A percentile compares a stretch with the other conserved stretches of the same genome.
Conservation (phyloP, 75 land plant genomes). For the Pinus taeda region DNA sequence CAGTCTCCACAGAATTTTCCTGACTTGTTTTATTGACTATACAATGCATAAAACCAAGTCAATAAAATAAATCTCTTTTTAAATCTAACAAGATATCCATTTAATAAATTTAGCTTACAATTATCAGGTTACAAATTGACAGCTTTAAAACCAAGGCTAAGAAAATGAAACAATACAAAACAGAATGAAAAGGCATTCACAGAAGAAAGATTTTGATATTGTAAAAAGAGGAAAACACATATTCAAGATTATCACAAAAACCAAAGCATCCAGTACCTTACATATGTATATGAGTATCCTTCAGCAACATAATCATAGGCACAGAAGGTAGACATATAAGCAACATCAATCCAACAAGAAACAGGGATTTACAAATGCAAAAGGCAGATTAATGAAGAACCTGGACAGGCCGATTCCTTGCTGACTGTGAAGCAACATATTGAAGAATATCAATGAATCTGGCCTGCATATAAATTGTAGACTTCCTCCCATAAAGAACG, state of each 20-base stretch:
- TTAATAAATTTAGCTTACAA: no score
- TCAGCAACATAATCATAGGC: not conserved
- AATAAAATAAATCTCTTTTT: not conserved
- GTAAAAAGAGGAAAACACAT: no score
- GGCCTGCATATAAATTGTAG: constrained; percentile 62
- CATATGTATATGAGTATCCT: not conserved
- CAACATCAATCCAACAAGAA: not conserved
- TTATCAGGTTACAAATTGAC: not conserved
- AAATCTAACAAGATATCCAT: not conserved
- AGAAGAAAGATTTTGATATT: not conserved
- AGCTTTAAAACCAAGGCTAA: not conserved
- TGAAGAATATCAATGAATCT: constrained; percentile 68
- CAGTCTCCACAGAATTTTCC: not conserved
- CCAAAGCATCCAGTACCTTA: no score
- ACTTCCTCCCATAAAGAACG: constrained; percentile 53
- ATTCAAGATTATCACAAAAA: no score
- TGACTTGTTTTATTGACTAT: not conserved
- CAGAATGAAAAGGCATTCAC: not conserved
- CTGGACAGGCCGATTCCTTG: constrained; percentile 42
- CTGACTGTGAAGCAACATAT: constrained; percentile 75
- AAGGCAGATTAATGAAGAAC: constrained; percentile 13
- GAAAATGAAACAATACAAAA: not conserved
- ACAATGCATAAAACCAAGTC: not conserved
- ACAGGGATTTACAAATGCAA: not conserved
- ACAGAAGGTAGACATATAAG: not conserved